These are phyloP conservation scores for Colletotrichum sp. DNA, from an alignment of 2,329 filamentous ascomycete species.

Conservation along the genomic window DNA sequence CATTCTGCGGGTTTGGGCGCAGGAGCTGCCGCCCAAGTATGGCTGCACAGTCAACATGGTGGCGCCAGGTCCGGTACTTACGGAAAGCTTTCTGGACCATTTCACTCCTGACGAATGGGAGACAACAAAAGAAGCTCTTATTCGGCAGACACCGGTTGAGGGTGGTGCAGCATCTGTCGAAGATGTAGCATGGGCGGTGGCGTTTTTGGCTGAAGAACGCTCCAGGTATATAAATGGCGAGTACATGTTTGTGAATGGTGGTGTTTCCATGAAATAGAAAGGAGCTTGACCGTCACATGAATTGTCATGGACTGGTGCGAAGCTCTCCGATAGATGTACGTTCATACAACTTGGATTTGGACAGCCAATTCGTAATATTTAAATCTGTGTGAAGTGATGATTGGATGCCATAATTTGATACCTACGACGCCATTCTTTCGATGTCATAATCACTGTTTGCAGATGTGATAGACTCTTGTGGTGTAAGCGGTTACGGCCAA, in stretches of 20 bases:
- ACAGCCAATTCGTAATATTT: not conserved
- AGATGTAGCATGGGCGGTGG: constrained; percentile 51
- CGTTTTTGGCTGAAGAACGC: constrained; percentile 46
- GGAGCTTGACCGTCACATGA: not conserved
- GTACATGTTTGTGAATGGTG: constrained; percentile 32
- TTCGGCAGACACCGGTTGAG: constrained; percentile 46
- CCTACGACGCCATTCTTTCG: not conserved
- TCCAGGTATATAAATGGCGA: constrained; percentile 53
- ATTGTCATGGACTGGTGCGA: not conserved
- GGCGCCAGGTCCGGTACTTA: constrained; percentile 46
- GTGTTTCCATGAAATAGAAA: not conserved
- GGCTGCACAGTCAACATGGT: constrained; percentile 51
- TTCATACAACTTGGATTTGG: not conserved
- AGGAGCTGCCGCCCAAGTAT: constrained; percentile 49
- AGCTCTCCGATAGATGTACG: not conserved
- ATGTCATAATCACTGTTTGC: not conserved
- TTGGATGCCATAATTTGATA: too few species aligned
- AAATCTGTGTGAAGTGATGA: not conserved
- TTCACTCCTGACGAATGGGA: constrained; percentile 35
- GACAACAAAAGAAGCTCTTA: constrained; percentile 37
- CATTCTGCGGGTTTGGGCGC: constrained; percentile 48
- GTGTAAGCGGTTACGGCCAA: not conserved
- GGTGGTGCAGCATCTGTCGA: constrained; percentile 45
- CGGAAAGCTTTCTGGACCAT: constrained; percentile 34
- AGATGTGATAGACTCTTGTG: not conserved